A percentile compares a stretch with the other conserved stretches of the same genome.
Evolutionary conservation across 495 filamentous ascomycete genomes (phyloP).

Genomic region (Polyplosphaeria fusca): DNA sequence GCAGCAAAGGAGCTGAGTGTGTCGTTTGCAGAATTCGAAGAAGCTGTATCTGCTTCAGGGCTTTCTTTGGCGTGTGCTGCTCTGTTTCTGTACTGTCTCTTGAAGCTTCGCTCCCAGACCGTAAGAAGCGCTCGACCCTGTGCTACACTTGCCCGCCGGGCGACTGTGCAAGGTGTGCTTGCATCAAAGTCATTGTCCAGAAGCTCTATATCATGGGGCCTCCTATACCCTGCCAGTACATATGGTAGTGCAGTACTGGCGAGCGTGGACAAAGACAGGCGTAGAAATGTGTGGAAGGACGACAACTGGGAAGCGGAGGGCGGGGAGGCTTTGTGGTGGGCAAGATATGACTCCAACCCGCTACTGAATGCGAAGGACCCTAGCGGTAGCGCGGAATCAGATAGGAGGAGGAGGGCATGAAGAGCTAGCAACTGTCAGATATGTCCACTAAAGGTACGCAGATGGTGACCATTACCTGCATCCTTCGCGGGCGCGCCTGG

Average conservation of each 20-base stretch:
- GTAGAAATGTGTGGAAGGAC: conserved; percentile 69
- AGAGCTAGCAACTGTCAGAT: conserved; percentile 33
- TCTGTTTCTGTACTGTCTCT: conserved; percentile 6
- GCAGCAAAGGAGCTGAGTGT: conserved; percentile 27
- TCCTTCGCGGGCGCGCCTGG: conserved; percentile 7
- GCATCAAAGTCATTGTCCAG: conserved; percentile 89
- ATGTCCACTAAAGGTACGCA: neutral
- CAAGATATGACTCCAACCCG: conserved; percentile 90
- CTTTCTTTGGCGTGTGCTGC: neutral
- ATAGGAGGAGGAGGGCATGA: conserved; percentile 85
- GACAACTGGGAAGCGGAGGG: conserved; percentile 38
- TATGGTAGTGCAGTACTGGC: conserved; percentile 81
- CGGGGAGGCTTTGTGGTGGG: conserved; percentile 59
- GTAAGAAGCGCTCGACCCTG: conserved; percentile 82
- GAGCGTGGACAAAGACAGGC: conserved; percentile 71
- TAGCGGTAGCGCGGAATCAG: conserved; percentile 91
- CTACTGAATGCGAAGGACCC: conserved; percentile 96
- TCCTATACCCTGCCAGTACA: conserved; percentile 68
- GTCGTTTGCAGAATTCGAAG: neutral
- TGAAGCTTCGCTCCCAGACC: conserved; percentile 82
- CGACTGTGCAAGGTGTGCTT: conserved; percentile 79
- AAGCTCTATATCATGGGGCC: conserved; percentile 53
- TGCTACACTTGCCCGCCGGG: conserved; percentile 73
- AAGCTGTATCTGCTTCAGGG: neutral
- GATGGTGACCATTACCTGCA: conserved; percentile 18